These are phyloP conservation scores for Talaromyces amestolkiae DNA, from an alignment of 2,329 filamentous ascomycete genomes.

Conservation along the genomic window DNA sequence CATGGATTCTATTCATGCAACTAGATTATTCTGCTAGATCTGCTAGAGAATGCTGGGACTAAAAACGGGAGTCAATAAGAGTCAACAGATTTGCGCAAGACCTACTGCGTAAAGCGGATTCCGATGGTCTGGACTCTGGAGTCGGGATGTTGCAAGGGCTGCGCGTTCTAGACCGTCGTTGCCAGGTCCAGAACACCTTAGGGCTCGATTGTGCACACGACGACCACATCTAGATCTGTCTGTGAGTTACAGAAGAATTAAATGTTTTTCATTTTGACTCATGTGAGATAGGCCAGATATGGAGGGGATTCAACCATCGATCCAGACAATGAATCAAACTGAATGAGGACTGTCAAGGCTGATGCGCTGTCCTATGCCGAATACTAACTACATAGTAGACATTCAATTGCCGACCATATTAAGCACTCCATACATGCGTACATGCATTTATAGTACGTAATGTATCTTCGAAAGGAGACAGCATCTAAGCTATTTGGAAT, in stretches of 20 bases:
- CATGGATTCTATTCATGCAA: background rate
- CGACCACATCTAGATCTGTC: constrained; percentile 2
- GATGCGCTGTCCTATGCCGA: background rate
- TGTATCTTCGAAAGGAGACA: background rate
- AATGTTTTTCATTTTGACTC: background rate
- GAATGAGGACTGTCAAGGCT: background rate
- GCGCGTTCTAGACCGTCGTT: background rate
- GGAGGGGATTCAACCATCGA: background rate
- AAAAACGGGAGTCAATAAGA: background rate
- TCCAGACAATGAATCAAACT: background rate
- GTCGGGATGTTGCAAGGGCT: background rate
- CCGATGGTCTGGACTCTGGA: background rate
- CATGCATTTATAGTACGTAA: background rate
- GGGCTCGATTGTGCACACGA: background rate
- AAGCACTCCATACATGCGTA: background rate
- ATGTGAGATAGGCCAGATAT: background rate
- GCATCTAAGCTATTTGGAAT: background rate
- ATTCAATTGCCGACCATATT: background rate
- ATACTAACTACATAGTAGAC: background rate
- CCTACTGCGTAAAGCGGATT: background rate
- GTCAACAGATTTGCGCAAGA: background rate
- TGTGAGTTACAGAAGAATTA: background rate
- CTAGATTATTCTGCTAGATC: background rate
- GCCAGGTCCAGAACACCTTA: constrained; percentile 1
- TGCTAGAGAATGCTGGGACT: background rate